Evolutionary conservation across 1,139 yeast species (phyloP).

Genomic region (Suhomyces coccinellae): DNA sequence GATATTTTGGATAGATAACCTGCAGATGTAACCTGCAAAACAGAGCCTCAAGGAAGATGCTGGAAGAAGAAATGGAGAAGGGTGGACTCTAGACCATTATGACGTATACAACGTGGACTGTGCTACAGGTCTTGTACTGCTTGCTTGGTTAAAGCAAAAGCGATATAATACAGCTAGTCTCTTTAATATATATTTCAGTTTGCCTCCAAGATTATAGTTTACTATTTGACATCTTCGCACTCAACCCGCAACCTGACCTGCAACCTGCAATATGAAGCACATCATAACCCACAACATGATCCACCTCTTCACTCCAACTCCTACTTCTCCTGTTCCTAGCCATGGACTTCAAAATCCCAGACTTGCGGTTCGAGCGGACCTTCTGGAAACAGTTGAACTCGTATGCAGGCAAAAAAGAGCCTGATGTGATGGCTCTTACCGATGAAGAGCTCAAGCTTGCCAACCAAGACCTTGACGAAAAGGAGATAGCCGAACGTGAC

Average conservation of each 20-base stretch:
- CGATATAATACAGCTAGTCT: too few relatives aligned
- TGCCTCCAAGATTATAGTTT: too few relatives aligned
- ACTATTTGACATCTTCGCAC: too few relatives aligned
- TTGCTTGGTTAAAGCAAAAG: too few relatives aligned
- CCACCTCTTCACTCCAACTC: background rate
- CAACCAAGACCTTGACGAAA: slow-evolving; percentile 25
- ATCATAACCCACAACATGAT: too few relatives aligned
- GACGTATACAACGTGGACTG: too few relatives aligned
- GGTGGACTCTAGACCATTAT: too few relatives aligned
- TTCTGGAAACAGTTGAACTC: slow-evolving; percentile 50
- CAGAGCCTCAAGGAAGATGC: too few relatives aligned
- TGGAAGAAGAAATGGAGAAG: too few relatives aligned
- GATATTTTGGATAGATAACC: slow-evolving; percentile 2
- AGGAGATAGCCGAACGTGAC: slow-evolving; percentile 21
- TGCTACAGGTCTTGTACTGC: too few relatives aligned
- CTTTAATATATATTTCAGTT: too few relatives aligned
- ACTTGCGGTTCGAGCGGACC: slow-evolving; percentile 63
- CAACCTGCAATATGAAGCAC: background rate
- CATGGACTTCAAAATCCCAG: slow-evolving; percentile 50
- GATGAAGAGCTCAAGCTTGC: slow-evolving; percentile 27
- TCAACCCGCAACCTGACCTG: background rate
- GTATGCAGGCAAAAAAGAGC: slow-evolving; percentile 27
- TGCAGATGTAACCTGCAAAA: background rate
- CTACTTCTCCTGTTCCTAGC: background rate
- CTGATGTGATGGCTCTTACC: slow-evolving; percentile 15